Evolutionary conservation across 768 basidiomycete species (phyloP), one percentile per base, ranked within the genome.

Genomic region (Sarcomyxa edulis): DNA sequence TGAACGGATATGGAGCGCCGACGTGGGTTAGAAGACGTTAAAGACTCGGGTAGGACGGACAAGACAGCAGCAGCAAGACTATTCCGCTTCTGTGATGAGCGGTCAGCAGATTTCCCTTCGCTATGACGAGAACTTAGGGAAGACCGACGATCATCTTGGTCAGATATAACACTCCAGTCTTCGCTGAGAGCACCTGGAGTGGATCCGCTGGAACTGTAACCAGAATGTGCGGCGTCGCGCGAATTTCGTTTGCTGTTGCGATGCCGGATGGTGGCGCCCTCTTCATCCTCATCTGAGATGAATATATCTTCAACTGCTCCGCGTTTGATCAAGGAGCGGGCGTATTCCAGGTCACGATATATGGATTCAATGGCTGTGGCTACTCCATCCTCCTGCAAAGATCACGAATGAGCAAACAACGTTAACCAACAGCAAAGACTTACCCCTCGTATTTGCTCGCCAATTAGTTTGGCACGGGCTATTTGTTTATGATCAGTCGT

Each of bases 261-360:
- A n/a, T n/a, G n/a, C n/a, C 60, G 65, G 36, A 68, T 55, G 10
- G 66, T 69, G 1, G 65, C 50, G 14, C 65, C 65, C 24, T 52
- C 59, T 29, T 54, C 60, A 39, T 56, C 54, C 8, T 59, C 54
- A 12, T 59, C 56, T 14, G 60, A 58, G 11, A 49, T 35, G 9
- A 61, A 60, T 12, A 32, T 11, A 22, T 49, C 51, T 19, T 65
- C 67, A 21, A 50, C 58, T 24, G 56, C 50, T 9, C 60, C 54
- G 22, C 72, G 76, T 56, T 91, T 94, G 48, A 97, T 80, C 35
- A 96, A 62, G 6, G 85, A 84, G 24, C 86, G 78, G 24, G 95
- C 91, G 57, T 97, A 97, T 45, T 98, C 95, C 40, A 98, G 64
- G 55, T 99, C 94, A 32, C 96, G 81, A 56, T 98, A 99, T 47